These are phyloP conservation scores for Gloeostereum incarnatum DNA, from an alignment of 768 basidiomycete species.

Conservation along the genomic window DNA sequence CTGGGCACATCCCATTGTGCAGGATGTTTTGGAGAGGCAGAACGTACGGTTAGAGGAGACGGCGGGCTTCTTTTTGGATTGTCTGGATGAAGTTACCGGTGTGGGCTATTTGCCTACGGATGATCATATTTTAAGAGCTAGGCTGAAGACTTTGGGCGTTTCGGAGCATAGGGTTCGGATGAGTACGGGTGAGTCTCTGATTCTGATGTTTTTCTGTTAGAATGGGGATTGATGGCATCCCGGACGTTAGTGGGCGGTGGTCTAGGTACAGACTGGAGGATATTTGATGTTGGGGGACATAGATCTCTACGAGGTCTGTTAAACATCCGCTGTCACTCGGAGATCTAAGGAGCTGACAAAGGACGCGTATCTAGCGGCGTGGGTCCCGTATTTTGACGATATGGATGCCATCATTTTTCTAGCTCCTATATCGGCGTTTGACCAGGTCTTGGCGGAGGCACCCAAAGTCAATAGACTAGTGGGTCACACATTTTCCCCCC, in stretches of 20 bases:
- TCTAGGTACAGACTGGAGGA: constrained; percentile 29
- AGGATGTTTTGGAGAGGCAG: constrained; percentile 38
- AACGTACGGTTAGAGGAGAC: constrained; percentile 57
- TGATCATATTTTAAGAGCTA: constrained; percentile 66
- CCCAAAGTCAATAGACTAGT: constrained; percentile 54
- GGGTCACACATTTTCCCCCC: constrained; percentile 6
- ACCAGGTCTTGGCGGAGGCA: constrained; percentile 63
- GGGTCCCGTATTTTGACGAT: constrained; percentile 56
- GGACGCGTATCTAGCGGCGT: constrained; percentile 33
- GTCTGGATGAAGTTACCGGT: constrained; percentile 50
- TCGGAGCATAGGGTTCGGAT: constrained; percentile 66
- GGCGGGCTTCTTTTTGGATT: constrained; percentile 69
- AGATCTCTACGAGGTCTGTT: constrained; percentile 47
- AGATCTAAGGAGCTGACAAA: neutral
- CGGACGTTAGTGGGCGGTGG: constrained; percentile 8
- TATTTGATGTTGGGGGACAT: constrained; percentile 54
- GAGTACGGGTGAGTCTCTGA: constrained; percentile 26
- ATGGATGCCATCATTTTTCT: constrained; percentile 68
- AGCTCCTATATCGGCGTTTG: constrained; percentile 63
- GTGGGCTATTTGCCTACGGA: constrained; percentile 58
- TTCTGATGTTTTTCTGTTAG: constrained; percentile 3
- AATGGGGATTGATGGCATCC: constrained; percentile 10
- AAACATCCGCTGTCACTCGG: neutral
- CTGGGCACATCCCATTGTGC: constrained; percentile 52
- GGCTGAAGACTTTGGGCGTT: constrained; percentile 60